These are phyloP conservation scores for Pinus taeda DNA, from an alignment of 75 land plant species.

Conservation along the genomic window DNA sequence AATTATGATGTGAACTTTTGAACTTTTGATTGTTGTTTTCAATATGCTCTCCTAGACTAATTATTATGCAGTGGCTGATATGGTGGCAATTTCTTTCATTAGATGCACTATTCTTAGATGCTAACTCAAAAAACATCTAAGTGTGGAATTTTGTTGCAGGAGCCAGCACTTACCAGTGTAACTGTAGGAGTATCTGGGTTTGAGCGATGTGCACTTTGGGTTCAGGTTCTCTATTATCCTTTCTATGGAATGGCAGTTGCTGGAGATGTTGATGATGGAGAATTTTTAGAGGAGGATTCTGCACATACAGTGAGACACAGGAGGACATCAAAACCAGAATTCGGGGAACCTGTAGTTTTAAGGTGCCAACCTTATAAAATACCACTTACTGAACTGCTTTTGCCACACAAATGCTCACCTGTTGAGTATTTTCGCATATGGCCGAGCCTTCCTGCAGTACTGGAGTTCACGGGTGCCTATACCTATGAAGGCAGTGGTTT, in stretches of 20 bases:
- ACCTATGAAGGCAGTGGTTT: slow-evolving; percentile 93
- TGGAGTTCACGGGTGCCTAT: slow-evolving; percentile 90
- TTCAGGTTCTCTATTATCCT: slow-evolving; percentile 93
- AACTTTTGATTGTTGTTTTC: neutral
- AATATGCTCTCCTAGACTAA: neutral
- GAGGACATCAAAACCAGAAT: slow-evolving; percentile 60
- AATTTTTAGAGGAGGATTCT: slow-evolving; percentile 72
- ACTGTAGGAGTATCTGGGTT: slow-evolving; percentile 91
- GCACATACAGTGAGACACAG: slow-evolving; percentile 62
- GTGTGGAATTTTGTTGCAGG: slow-evolving; percentile 38
- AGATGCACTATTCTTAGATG: neutral
- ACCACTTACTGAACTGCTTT: slow-evolving; percentile 84
- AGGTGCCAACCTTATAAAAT: slow-evolving; percentile 90
- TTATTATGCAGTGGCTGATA: neutral
- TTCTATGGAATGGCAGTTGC: slow-evolving; percentile 68
- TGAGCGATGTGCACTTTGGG: slow-evolving; percentile 92
- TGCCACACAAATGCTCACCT: slow-evolving; percentile 91
- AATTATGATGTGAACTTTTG: neutral
- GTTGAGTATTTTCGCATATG: slow-evolving; percentile 95
- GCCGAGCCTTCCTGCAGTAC: slow-evolving; percentile 97
- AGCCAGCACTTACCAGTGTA: slow-evolving; percentile 82
- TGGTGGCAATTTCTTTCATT: neutral
- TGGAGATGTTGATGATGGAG: slow-evolving; percentile 68
- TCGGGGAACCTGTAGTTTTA: slow-evolving; percentile 90
- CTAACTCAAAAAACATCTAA: neutral